Percentiles rank a stretch among this genome's conserved stretches.
Evolutionary conservation across 495 filamentous ascomycete genomes (phyloP).

Genomic region (Penicillium canescens): DNA sequence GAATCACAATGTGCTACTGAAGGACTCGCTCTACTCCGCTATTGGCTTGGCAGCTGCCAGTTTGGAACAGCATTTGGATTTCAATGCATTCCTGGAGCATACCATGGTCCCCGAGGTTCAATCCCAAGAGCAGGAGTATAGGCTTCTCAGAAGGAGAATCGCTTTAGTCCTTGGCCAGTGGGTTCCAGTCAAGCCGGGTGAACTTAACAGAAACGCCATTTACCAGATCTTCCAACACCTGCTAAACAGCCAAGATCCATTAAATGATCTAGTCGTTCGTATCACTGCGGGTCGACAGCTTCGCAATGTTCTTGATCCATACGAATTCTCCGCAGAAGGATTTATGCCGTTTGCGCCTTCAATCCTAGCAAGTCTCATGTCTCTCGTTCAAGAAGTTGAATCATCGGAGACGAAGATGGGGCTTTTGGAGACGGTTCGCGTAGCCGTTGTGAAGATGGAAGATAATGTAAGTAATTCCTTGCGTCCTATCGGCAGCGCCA

Average conservation of each 20-base stretch:
- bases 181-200: slow-evolving; percentile 71
- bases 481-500: not conserved
- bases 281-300: slow-evolving; percentile 88
- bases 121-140: slow-evolving; percentile 71
- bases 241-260: slow-evolving; percentile 70
- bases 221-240: slow-evolving; percentile 89
- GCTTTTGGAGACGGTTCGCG: slow-evolving; percentile 76
- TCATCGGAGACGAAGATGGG: slow-evolving; percentile 84
- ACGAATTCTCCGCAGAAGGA: slow-evolving; percentile 67
- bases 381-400: slow-evolving; percentile 77
- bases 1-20: slow-evolving; percentile 72
- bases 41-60: slow-evolving; percentile 81
- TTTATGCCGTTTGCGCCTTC: slow-evolving; percentile 75
- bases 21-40: slow-evolving; percentile 92
- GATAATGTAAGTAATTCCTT: slow-evolving; percentile 51
- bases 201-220: slow-evolving; percentile 65
- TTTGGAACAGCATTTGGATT: slow-evolving; percentile 71
- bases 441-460: slow-evolving; percentile 80
- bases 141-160: slow-evolving; percentile 83
- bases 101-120: slow-evolving; percentile 80
- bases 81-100: slow-evolving; percentile 72
- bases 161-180: slow-evolving; percentile 88
- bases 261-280: slow-evolving; percentile 90
- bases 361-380: slow-evolving; percentile 68
- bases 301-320: slow-evolving; percentile 74